Conservation (phyloP, 2,329 filamentous ascomycete genomes). For the Penicillium concentricum region DNA sequence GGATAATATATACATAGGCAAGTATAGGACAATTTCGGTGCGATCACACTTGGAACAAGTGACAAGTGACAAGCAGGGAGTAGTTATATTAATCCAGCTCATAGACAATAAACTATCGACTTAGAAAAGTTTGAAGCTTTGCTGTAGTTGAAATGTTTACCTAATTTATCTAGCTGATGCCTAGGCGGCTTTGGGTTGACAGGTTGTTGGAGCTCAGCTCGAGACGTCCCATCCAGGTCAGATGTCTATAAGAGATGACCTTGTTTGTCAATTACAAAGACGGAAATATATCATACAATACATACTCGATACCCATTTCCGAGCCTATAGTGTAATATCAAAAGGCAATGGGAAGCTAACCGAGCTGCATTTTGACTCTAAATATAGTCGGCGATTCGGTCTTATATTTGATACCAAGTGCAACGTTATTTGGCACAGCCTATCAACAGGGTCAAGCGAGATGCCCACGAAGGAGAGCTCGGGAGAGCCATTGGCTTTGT, state of each 20-base stretch:
- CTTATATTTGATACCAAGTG: neutral
- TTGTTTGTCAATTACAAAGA: neutral
- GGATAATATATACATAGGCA: too few species aligned
- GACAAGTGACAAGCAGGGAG: too few species aligned
- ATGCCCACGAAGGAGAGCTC: neutral
- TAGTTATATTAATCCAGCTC: too few species aligned
- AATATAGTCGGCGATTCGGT: neutral
- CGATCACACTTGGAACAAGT: too few species aligned
- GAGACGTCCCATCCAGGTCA: neutral
- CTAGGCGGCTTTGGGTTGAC: neutral
- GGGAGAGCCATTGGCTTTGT: neutral
- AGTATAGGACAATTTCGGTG: too few species aligned
- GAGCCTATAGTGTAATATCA: neutral
- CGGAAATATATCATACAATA: neutral
- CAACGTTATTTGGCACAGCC: neutral
- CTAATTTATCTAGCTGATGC: too few species aligned
- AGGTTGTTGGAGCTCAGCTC: neutral
- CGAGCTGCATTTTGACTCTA: neutral
- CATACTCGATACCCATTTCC: neutral
- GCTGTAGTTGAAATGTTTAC: too few species aligned
- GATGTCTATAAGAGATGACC: neutral
- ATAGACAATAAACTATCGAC: too few species aligned
- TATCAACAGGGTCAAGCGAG: neutral
- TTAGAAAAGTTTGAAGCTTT: too few species aligned
- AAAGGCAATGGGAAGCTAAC: neutral